Conservation (phyloP, 345 rosid genomes). For the Brassica napus region DNA sequence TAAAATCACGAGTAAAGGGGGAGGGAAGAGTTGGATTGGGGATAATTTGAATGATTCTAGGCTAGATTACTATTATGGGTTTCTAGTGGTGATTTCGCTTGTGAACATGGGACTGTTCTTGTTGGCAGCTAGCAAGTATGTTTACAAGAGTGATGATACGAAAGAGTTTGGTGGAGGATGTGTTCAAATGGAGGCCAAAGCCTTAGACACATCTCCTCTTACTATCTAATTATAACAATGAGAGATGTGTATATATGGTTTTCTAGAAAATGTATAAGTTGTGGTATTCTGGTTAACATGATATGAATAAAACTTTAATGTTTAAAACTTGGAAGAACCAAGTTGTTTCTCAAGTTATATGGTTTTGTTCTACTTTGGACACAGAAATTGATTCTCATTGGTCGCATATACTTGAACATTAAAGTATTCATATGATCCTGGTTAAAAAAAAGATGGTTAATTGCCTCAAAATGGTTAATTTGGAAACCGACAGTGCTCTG, state of each 20-base stretch:
- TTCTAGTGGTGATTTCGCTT: constrained; percentile 61
- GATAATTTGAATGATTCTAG: constrained; percentile 74
- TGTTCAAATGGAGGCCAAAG: constrained; percentile 53
- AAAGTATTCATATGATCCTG: background rate
- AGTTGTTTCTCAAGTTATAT: constrained; percentile 5
- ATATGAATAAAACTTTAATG: constrained; percentile 22
- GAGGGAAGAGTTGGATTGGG: constrained; percentile 82
- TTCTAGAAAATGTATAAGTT: constrained; percentile 12
- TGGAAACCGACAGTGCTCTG: background rate
- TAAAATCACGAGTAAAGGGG: constrained; percentile 52
- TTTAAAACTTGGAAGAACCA: background rate
- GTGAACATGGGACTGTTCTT: constrained; percentile 64
- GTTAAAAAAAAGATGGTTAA: background rate
- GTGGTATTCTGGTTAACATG: constrained; percentile 23
- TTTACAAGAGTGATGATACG: constrained; percentile 67
- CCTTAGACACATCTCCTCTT: constrained; percentile 60
- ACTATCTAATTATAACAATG: constrained; percentile 36
- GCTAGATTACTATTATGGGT: constrained; percentile 85
- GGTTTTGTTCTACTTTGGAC: background rate
- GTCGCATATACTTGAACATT: background rate
- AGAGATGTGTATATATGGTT: constrained; percentile 38
- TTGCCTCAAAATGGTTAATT: background rate
- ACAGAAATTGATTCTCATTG: background rate
- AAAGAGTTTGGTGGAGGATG: constrained; percentile 45
- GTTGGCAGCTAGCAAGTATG: constrained; percentile 67